Base-by-base conservation (phyloP, 768 basidiomycete species). In the Lentinula guzmanii region DNA sequence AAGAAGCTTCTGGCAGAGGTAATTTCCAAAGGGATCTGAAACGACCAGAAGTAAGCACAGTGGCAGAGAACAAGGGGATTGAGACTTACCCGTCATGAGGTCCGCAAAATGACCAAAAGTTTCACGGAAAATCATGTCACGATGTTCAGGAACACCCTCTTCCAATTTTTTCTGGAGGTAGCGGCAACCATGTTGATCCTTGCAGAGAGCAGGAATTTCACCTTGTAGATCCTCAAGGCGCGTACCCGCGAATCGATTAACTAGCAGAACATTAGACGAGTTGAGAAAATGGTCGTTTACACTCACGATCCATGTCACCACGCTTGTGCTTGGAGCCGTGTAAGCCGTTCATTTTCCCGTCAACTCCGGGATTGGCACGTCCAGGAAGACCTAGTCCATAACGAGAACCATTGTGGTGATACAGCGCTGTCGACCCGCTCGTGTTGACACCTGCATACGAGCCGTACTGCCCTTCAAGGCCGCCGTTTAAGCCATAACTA, bases 101-200 rank as follows among this genome's bases (percentile, higher is more conserved):
- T 98, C 97, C 52, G 96, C 91, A 69, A 98, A 98, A 70, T 98
- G 95, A 51, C 90, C 88, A 69, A 96, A 98, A 1, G 96, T 98
- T 78, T 99, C 97, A 62, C 91, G 85, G 83, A 98, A 99, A 72
- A 99, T 99, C 91, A 98, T 95, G 70, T 99, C 97, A 58, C 97
- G 86, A 74, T 99, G 95, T 72, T 96, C 95, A 4, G 96, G 83
- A 62, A 90, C 85, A 60, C 92, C 93, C 70, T 99, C 97, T 72
- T 99, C 97, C 28, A 99, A 82, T 76, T 98, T 98, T 86, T 98
- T 98, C 76, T 99, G 97, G 61, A 99, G 77, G 71, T 98, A 99
- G 39, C 97, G 86, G 70, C 97, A 99, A 2, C 97, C 97, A 73
- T 98, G 96, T 74, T 99, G 97, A 74, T 99, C 97, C 73, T 98